Evolutionary conservation across 225 moss, liverwort and hornwort species (phyloP).

Genomic region (Marchantia polymorpha): DNA sequence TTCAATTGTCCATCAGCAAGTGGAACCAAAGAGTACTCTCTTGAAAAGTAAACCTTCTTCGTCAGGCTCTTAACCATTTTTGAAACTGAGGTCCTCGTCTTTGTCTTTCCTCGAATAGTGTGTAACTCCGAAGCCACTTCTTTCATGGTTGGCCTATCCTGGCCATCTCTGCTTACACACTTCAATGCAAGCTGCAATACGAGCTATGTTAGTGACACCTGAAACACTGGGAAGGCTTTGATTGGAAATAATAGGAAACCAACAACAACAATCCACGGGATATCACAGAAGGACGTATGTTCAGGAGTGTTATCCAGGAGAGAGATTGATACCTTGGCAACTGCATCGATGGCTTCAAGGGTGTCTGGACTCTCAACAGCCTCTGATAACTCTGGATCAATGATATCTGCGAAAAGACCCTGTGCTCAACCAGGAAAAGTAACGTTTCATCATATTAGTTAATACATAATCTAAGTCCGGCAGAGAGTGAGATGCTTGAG

Average conservation of each 20-base stretch:
- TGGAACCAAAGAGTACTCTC: too few species aligned
- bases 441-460: too few species aligned
- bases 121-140: slow-evolving; percentile 14
- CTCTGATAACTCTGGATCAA: not conserved
- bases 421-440: not conserved
- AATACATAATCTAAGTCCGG: too few species aligned
- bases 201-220: too few species aligned
- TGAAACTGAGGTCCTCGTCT: too few species aligned
- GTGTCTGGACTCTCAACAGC: not conserved
- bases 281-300: not conserved
- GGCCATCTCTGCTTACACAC: slow-evolving; percentile 17
- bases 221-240: too few species aligned
- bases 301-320: not conserved
- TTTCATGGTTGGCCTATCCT: slow-evolving; percentile 23
- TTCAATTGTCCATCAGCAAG: too few species aligned
- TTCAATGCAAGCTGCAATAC: slow-evolving; percentile 23
- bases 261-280: too few species aligned
- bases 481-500: too few species aligned
- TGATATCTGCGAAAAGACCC: not conserved
- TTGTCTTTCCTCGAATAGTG: not conserved
- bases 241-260: too few species aligned
- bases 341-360: not conserved
- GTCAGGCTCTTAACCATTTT: too few species aligned
- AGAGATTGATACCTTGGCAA: not conserved
- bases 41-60: too few species aligned